phyloP scores from a whole-genome alignment of 176 grass and related monocot species.

The Carex parvula region DNA sequence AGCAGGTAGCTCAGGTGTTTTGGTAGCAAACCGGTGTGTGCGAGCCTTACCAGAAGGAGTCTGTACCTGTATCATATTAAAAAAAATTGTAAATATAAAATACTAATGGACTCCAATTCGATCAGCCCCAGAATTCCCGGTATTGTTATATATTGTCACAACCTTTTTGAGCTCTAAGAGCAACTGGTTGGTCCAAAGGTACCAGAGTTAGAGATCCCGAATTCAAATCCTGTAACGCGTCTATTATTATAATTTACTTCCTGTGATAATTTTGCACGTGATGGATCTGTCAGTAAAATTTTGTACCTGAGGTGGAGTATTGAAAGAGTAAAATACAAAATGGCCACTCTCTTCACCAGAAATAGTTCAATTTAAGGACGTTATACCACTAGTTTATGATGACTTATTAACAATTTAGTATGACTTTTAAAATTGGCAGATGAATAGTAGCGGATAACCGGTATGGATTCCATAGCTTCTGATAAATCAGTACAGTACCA shows the following conservation, averaged over 20 bases:
- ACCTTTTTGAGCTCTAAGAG: neutral
- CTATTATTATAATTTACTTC: neutral
- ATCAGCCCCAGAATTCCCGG: neutral
- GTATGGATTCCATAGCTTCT: neutral
- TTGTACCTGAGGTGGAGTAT: neutral
- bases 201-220: neutral
- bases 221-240: neutral
- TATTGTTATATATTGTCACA: neutral
- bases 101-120: neutral
- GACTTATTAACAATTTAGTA: neutral
- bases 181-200: neutral
- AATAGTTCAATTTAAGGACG: neutral
- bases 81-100: neutral
- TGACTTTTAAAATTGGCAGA: neutral
- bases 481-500: neutral
- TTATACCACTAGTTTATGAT: neutral
- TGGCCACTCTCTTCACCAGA: neutral
- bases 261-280: neutral
- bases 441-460: neutral
- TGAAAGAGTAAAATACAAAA: neutral
- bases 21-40: slow-evolving; percentile 74
- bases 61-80: slow-evolving; percentile 47
- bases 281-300: neutral
- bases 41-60: slow-evolving; percentile 75
- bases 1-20: slow-evolving; percentile 70